Evolutionary conservation across 257 asterid species (phyloP).

Genomic region (Solanum chaucha): DNA sequence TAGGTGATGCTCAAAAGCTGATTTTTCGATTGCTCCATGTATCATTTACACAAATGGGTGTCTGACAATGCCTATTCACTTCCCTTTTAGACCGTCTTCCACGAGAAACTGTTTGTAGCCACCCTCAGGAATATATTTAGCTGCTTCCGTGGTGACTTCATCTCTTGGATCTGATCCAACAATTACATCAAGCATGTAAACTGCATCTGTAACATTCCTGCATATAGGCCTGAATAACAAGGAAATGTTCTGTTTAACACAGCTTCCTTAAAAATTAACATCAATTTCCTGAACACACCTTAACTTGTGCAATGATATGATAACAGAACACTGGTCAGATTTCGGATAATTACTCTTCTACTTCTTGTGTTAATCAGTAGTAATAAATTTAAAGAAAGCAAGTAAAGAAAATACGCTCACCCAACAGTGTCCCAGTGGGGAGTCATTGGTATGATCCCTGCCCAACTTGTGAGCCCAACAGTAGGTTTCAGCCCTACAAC

Average conservation of each 20-base stretch:
- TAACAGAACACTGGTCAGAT: neutral
- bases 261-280: neutral
- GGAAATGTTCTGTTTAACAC: neutral
- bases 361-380: neutral
- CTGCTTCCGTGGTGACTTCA: conserved; percentile 19
- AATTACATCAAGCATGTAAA: conserved; percentile 37
- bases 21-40: neutral
- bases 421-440: conserved; percentile 61
- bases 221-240: conserved; percentile 28
- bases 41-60: conserved; percentile 12
- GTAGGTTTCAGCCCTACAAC: conserved; percentile 71
- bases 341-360: neutral
- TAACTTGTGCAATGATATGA: neutral
- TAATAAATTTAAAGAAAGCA: neutral
- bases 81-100: conserved; percentile 25
- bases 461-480: conserved; percentile 57
- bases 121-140: conserved; percentile 25
- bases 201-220: conserved; percentile 43
- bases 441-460: conserved; percentile 53
- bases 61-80: conserved; percentile 28
- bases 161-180: conserved; percentile 34
- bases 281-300: neutral
- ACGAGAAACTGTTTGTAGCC: conserved; percentile 37
- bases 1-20: conserved; percentile 16
- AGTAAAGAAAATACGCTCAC: conserved; percentile 6